These are phyloP conservation scores for Scedosporium boydii DNA, from an alignment of 2,329 filamentous ascomycete species.

Conservation along the genomic window DNA sequence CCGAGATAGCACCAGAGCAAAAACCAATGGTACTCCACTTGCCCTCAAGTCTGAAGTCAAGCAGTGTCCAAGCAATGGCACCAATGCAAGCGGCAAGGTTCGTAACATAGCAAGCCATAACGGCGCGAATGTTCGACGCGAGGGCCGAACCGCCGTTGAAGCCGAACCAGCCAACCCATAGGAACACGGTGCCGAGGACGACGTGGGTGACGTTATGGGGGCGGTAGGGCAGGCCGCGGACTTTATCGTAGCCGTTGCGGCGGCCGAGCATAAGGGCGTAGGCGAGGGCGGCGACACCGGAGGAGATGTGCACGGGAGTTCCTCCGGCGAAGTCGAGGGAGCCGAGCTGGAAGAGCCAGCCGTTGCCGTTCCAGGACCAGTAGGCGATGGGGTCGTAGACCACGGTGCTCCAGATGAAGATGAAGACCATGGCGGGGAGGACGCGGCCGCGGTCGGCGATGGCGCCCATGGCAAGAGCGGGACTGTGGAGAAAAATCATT, in stretches of 20 bases:
- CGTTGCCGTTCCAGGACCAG: slow-evolving; percentile 68
- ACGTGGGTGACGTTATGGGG: slow-evolving; percentile 69
- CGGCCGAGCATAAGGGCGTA: slow-evolving; percentile 67
- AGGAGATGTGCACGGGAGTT: slow-evolving; percentile 66
- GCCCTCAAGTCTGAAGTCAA: slow-evolving; percentile 83
- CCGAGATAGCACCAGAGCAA: slow-evolving; percentile 82
- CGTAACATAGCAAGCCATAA: slow-evolving; percentile 85
- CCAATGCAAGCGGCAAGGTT: slow-evolving; percentile 77
- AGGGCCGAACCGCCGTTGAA: slow-evolving; percentile 87
- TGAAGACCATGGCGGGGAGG: slow-evolving; percentile 53
- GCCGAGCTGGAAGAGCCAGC: slow-evolving; percentile 60
- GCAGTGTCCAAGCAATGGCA: slow-evolving; percentile 72
- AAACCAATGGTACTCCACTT: slow-evolving; percentile 93
- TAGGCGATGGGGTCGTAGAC: slow-evolving; percentile 67
- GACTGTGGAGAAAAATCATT: slow-evolving; percentile 20
- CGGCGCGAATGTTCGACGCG: slow-evolving; percentile 71
- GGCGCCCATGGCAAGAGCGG: slow-evolving; percentile 49
- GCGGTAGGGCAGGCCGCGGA: slow-evolving; percentile 54
- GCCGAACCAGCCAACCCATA: slow-evolving; percentile 95
- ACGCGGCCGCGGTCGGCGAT: slow-evolving; percentile 53
- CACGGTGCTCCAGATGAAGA: slow-evolving; percentile 62
- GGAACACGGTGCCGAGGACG: slow-evolving; percentile 61
- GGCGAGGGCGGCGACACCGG: slow-evolving; percentile 61
- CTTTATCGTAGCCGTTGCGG: slow-evolving; percentile 51
- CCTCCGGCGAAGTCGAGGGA: slow-evolving; percentile 68